phyloP scores from a whole-genome alignment of 139 green algal species.

The Closterium sp. region DNA sequence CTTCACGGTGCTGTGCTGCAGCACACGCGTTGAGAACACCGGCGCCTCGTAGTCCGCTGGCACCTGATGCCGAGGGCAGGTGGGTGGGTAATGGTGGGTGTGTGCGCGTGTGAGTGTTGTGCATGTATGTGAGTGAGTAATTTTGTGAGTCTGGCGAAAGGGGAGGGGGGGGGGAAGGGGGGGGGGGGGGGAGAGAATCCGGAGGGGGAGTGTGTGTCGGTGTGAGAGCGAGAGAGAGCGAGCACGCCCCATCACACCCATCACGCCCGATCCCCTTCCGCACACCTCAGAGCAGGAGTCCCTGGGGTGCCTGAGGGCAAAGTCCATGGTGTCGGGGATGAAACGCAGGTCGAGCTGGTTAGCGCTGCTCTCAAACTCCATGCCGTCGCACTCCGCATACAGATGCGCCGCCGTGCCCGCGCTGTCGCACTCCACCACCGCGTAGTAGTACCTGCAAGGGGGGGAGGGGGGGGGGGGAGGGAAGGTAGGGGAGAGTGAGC shows the following conservation, averaged over 20 bases:
- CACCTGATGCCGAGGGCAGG: slow-evolving; percentile 49
- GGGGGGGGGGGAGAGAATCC: too few relatives aligned
- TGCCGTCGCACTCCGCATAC: slow-evolving; percentile 87
- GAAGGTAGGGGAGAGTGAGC: background rate
- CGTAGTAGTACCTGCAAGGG: slow-evolving; percentile 64
- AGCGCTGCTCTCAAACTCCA: slow-evolving; percentile 77
- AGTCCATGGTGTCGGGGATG: slow-evolving; percentile 75
- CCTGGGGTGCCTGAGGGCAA: slow-evolving; percentile 58
- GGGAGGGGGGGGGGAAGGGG: too few relatives aligned
- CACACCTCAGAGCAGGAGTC: slow-evolving; percentile 45
- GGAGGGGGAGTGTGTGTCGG: too few relatives aligned
- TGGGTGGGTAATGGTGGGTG: too few relatives aligned
- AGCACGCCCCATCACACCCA: too few relatives aligned
- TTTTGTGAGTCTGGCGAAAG: too few relatives aligned
- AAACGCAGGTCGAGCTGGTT: slow-evolving; percentile 91
- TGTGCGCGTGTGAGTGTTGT: too few relatives aligned
- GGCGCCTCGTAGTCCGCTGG: slow-evolving; percentile 78
- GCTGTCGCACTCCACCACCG: slow-evolving; percentile 78
- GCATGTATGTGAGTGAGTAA: too few relatives aligned
- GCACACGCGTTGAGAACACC: slow-evolving; percentile 68
- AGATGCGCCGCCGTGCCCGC: slow-evolving; percentile 66
- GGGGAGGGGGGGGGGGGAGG: background rate
- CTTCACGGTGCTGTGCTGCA: slow-evolving; percentile 88
- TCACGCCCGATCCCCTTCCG: too few relatives aligned
- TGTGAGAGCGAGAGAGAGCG: too few relatives aligned